Conservation (phyloP, 2,329 filamentous ascomycete genomes). For the Byssochlamys sp. region DNA sequence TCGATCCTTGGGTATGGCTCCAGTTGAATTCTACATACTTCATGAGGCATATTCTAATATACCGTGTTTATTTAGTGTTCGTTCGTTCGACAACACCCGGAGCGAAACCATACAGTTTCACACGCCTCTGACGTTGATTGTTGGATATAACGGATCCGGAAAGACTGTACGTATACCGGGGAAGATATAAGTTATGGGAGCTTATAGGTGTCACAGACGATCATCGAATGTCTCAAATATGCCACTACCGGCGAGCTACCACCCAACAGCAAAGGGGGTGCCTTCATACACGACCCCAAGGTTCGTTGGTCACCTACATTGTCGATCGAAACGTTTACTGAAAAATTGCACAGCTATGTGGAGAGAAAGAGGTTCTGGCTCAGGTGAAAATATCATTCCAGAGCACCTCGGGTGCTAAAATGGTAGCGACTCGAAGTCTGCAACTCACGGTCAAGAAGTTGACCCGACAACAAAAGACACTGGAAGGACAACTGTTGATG, state of each 20-base stretch:
- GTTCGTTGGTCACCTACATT: constrained; percentile 27
- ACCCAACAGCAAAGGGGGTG: constrained; percentile 77
- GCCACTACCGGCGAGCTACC: constrained; percentile 88
- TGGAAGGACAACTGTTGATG: constrained; percentile 70
- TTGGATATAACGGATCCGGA: constrained; percentile 92
- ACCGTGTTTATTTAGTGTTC: constrained; percentile 43
- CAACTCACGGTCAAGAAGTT: constrained; percentile 81
- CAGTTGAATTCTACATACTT: not conserved
- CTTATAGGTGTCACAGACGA: constrained; percentile 48
- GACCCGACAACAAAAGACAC: constrained; percentile 64
- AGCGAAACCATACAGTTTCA: constrained; percentile 78
- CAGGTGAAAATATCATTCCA: constrained; percentile 86
- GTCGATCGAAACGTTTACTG: not conserved
- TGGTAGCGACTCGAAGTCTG: constrained; percentile 74
- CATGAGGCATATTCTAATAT: not conserved
- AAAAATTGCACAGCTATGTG: constrained; percentile 50
- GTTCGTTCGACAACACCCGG: constrained; percentile 71
- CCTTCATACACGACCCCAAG: constrained; percentile 96
- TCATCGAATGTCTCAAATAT: constrained; percentile 98
- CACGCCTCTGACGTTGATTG: constrained; percentile 85
- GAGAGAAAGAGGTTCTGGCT: constrained; percentile 79
- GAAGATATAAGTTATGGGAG: not conserved
- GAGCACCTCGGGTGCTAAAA: constrained; percentile 64
- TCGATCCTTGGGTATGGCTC: constrained; percentile 61
- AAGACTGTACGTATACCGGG: constrained; percentile 57